A percentile compares a stretch with the other conserved stretches of the same genome.
Conservation (phyloP, 169 alveolate genomes). For the Plasmodium inui region DNA sequence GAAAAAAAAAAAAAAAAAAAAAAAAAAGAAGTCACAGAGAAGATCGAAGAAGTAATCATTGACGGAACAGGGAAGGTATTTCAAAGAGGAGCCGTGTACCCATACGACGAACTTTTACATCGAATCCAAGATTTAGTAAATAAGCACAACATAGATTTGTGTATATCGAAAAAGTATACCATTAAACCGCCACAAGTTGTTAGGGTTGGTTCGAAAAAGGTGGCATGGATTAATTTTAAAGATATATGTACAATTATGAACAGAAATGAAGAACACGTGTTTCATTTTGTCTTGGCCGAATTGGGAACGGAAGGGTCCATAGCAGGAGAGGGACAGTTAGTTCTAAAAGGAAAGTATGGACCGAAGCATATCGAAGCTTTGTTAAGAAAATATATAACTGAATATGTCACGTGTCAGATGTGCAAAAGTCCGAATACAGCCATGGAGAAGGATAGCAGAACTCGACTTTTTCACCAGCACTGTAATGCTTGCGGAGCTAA, state of each 20-base stretch:
- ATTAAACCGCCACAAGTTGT: slow-evolving; percentile 95
- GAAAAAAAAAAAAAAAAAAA: slow-evolving; percentile 90
- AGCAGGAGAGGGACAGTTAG: slow-evolving; percentile 96
- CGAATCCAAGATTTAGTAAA: slow-evolving; percentile 90
- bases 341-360: slow-evolving; percentile 93
- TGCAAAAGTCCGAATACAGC: slow-evolving; percentile 94
- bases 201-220: slow-evolving; percentile 96
- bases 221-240: slow-evolving; percentile 95
- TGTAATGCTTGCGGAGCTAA: slow-evolving; percentile 96
- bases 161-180: slow-evolving; percentile 91
- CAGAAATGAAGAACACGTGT: slow-evolving; percentile 94
- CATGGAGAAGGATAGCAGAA: slow-evolving; percentile 92
- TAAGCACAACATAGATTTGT: slow-evolving; percentile 91
- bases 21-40: slow-evolving; percentile 81
- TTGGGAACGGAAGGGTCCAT: slow-evolving; percentile 93
- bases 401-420: slow-evolving; percentile 95
- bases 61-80: slow-evolving; percentile 88
- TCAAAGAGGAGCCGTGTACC: slow-evolving; percentile 89
- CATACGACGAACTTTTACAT: slow-evolving; percentile 90
- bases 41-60: slow-evolving; percentile 76
- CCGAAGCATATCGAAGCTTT: slow-evolving; percentile 94
- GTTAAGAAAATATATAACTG: slow-evolving; percentile 93
- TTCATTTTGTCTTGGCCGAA: slow-evolving; percentile 94
- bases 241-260: slow-evolving; percentile 93
- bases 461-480: slow-evolving; percentile 91